Base-by-base conservation (phyloP, 1,284 basidiomycete genomes). In the Peniophora sp. region DNA sequence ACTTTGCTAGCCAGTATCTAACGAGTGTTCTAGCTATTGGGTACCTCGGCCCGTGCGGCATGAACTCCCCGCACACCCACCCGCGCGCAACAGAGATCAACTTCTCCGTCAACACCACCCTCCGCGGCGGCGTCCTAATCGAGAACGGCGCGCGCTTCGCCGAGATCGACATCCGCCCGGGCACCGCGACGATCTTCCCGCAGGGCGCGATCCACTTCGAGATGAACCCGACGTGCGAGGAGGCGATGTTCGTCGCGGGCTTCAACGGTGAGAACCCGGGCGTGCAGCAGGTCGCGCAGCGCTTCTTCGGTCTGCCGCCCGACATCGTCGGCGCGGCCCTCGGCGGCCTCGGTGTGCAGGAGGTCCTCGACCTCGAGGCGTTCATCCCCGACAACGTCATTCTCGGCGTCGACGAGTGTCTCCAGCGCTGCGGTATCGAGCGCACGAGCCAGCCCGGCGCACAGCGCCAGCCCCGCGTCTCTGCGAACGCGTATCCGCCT, bases 131-230 rank as follows among this genome's bases (percentile, higher is more conserved):
- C 35, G 63, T 67, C 56, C 57, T 70, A 48, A 56, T 59, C 3
- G 68, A 70, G 60, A 68, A 68, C 53, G 62, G 61, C 32, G 62
- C 58, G 3, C 64, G 67, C 42, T 66, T 68, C 52, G 59, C 69
- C 48, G 54, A 60, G 56, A 66, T 65, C 51, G 59, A 58, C 35
- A 52, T 70, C 24, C 53, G 60, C 14, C 57, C 63, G 0, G 67
- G 67, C 9, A 55, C 58, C 8, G 68, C 61, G n/a, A 64, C 61
- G 17, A 51, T 70, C 47, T 65, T 68, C 57, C 66, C 65, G 20
- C 56, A 59, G 60, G 65, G 66, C 6, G 64, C 67, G 3, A 61
- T 69, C 35, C 68, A 68, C 53, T 69, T 63, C 56, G 65, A 68
- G 54, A 56, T 61, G 47, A 68, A 69, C 55, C 57, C 62, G 41